A percentile compares a stretch with the other conserved stretches of the same genome.
These are phyloP conservation scores for Mycena amicta DNA, from an alignment of 768 basidiomycete species.

Conservation along the genomic window DNA sequence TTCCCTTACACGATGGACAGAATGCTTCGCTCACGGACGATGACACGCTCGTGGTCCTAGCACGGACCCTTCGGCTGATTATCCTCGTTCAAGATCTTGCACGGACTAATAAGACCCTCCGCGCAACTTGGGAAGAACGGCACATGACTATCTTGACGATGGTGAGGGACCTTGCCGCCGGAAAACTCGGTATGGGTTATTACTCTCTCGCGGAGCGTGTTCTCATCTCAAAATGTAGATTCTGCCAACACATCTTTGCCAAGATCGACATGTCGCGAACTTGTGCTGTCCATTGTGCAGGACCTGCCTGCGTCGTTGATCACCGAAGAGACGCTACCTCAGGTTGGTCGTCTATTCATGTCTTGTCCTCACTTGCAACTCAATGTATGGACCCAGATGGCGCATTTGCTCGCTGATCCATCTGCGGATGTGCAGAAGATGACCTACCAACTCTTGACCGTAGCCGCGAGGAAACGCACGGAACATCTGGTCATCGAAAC, in stretches of 20 bases:
- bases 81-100: slow-evolving; percentile 69
- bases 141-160: slow-evolving; percentile 53
- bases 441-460: slow-evolving; percentile 71
- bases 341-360: no score
- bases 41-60: slow-evolving; percentile 60
- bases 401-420: slow-evolving; percentile 72
- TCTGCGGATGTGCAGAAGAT: slow-evolving; percentile 70
- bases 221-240: slow-evolving; percentile 21
- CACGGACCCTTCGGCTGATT: slow-evolving; percentile 70
- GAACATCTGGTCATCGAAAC: slow-evolving; percentile 87
- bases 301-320: slow-evolving; percentile 65
- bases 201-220: neutral
- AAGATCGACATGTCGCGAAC: slow-evolving; percentile 64
- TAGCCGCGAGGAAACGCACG: slow-evolving; percentile 73
- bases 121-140: slow-evolving; percentile 67
- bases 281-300: slow-evolving; percentile 69
- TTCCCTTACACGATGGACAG: slow-evolving; percentile 38
- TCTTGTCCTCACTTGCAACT: no score
- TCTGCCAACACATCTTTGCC: slow-evolving; percentile 50
- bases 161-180: slow-evolving; percentile 62
- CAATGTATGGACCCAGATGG: no score
- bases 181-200: slow-evolving; percentile 49
- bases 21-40: slow-evolving; percentile 61
- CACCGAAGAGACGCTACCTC: slow-evolving; percentile 62
- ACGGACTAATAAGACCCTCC: slow-evolving; percentile 71